A percentile compares a stretch with the other conserved stretches of the same genome.
phyloP scores from a whole-genome alignment of 495 filamentous ascomycete genomes.

The Daldinia childiae region DNA sequence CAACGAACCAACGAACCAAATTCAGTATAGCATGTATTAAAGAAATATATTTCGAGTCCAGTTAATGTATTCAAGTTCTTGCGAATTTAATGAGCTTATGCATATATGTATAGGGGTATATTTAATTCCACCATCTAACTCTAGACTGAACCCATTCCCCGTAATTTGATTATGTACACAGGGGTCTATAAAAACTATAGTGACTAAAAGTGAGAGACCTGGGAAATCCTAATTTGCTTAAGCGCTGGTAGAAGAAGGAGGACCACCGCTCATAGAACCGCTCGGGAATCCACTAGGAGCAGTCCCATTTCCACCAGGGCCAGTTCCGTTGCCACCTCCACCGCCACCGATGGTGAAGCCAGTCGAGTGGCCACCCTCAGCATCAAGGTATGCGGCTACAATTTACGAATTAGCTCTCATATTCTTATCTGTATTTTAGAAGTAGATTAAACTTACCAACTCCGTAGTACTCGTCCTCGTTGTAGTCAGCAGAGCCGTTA shows the following conservation, averaged over 20 bases:
- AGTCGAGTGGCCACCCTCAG: constrained; percentile 42
- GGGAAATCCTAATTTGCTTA: background rate
- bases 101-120: too few relatives aligned
- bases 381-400: constrained; percentile 38
- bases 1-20: too few relatives aligned
- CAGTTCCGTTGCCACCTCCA: constrained; percentile 26
- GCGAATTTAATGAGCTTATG: too few relatives aligned
- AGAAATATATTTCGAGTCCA: too few relatives aligned
- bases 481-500: constrained; percentile 49
- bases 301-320: constrained; percentile 30
- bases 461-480: constrained; percentile 37
- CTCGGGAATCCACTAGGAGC: constrained; percentile 1
- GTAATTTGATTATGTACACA: background rate
- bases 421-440: background rate
- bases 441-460: constrained; percentile 20
- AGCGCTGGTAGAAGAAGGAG: constrained; percentile 14
- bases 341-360: constrained; percentile 30
- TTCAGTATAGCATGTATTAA: too few relatives aligned
- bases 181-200: background rate
- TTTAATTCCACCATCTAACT: too few relatives aligned
- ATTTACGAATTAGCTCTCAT: background rate
- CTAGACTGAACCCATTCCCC: too few relatives aligned
- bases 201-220: background rate
- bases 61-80: too few relatives aligned
- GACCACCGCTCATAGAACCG: constrained; percentile 8